Base-by-base conservation (phyloP, 257 asterid genomes). In the Nicotiana undulata region DNA sequence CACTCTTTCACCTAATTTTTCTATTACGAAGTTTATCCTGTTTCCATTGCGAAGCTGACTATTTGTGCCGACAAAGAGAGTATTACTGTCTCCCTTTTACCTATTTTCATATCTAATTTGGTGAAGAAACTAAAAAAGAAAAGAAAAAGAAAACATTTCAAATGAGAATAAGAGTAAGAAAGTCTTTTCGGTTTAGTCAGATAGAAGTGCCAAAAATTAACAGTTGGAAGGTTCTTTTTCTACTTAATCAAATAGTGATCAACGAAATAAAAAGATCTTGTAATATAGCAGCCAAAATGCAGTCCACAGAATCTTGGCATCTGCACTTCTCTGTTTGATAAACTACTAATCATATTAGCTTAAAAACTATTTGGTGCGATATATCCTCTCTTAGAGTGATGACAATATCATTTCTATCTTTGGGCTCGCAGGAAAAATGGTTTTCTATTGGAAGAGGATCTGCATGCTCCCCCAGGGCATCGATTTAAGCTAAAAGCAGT, bases 401-500 rank as follows among this genome's bases (percentile, higher is more conserved):
- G 26, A 15, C 61, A 15, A 22, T 49, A 74, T 24, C 78, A 74
- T 49, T 49, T 49, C 61, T 74, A 7, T 74, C 78, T 64, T 26
- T 78, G 65, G 26, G 83, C 81, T 83, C 70, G 52, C 93, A 96
- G 99, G 93, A 92, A 83, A 92, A 96, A 96, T 85, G 99, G 99
- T 3, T 96, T 96, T 85, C 76, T 85, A 40, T 68, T 96, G 89
- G 95, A 88, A 89, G 99, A 96, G 87, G 97, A 94, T 81, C 56
- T 83, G 86, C 77, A 86, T 49, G 97, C 99, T 87, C 96, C 97
- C 81, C 89, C 94, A 6, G 99, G 99, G 60, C 89, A 37, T 40
- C 97, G 97, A 37, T 96, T 89, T 82, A 85, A 90, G 82, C 90
- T 96, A 75, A 93, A 92, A 88, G 96, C 99, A 82, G 95, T 96